Base-by-base conservation (phyloP, 495 filamentous ascomycete genomes). In the Penicilliopsis zonata region DNA sequence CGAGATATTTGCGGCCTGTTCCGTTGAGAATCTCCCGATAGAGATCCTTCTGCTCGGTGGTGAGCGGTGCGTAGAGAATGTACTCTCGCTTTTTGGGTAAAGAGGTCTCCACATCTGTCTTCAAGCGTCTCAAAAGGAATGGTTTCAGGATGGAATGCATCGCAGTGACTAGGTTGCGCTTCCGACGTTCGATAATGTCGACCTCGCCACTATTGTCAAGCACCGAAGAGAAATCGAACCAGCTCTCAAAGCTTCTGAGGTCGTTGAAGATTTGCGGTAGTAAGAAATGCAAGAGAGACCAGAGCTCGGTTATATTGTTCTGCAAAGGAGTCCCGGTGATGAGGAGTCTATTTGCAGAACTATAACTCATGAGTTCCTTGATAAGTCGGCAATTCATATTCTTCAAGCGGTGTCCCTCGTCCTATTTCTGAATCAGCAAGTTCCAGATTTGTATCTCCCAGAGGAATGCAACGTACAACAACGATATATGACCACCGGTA, bases 71-170 rank as follows among this genome's bases (percentile, higher is more conserved):
- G 37, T 82, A 96, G 4, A 98, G 57, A 13, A 98, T 78, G 48
- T 98, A 98, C 52, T 98, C 90, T 20, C 90, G 74, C 61, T 98
- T 98, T 55, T 85, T 86, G 0, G 90, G 90, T n/a, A 98, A 57
- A 30, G 78, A 69, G 13, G 73, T 77, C 47, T 92, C 86, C 2
- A 98, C 90, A 52, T 98, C 90, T 1, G 83, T 77, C 56, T 98
- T 98, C 34, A 96, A 70, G 17, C 90, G 69, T 5, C 90, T 72
- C 6, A 98, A 63, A 0, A 98, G 67, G 42, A 98, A 81, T 0
- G 90, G 90, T 40, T 95, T 93, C 1, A 98, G 58, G 18, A 98
- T 86, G 0, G 84, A 74, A 49, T 96, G 90, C 44, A 98, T 80
- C 22, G 84, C 86, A 18, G 82, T 76, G 6, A 98, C 80, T 2